phyloP scores from a whole-genome alignment of 306 rosid species.

The Lablab purpureus region DNA sequence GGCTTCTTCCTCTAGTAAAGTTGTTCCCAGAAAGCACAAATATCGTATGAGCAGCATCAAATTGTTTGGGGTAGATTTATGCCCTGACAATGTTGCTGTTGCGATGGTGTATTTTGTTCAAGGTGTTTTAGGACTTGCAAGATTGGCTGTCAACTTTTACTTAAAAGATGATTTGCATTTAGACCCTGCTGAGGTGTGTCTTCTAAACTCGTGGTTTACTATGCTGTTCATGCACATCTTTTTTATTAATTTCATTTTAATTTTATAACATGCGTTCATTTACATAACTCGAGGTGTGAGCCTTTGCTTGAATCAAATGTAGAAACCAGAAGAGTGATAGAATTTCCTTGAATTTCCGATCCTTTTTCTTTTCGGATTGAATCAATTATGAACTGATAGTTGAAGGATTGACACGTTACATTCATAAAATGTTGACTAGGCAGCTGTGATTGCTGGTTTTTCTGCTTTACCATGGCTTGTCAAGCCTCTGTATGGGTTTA shows the following conservation, averaged over 20 bases:
- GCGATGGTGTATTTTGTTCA: slow-evolving; percentile 99
- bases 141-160: slow-evolving; percentile 89
- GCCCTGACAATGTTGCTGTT: slow-evolving; percentile 90
- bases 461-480: slow-evolving; percentile 93
- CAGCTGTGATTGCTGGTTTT: slow-evolving; percentile 91
- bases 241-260: slow-evolving; percentile 19
- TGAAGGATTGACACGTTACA: slow-evolving; percentile 53
- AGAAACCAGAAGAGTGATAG: background rate
- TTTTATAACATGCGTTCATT: slow-evolving; percentile 6
- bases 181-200: slow-evolving; percentile 93
- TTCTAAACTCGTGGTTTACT: slow-evolving; percentile 41
- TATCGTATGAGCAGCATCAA: slow-evolving; percentile 49
- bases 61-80: slow-evolving; percentile 80
- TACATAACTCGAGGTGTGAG: slow-evolving; percentile 18
- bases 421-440: slow-evolving; percentile 62
- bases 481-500: slow-evolving; percentile 93
- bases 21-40: slow-evolving; percentile 54
- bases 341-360: slow-evolving; percentile 18
- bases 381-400: slow-evolving; percentile 6
- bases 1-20: slow-evolving; percentile 52
- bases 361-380: slow-evolving; percentile 5
- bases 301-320: slow-evolving; percentile 17
- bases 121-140: slow-evolving; percentile 95
- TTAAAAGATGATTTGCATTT: slow-evolving; percentile 93
- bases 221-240: slow-evolving; percentile 21